Conservation (phyloP, 2,329 filamentous ascomycete genomes). For the Daldinia eschscholtzii region DNA sequence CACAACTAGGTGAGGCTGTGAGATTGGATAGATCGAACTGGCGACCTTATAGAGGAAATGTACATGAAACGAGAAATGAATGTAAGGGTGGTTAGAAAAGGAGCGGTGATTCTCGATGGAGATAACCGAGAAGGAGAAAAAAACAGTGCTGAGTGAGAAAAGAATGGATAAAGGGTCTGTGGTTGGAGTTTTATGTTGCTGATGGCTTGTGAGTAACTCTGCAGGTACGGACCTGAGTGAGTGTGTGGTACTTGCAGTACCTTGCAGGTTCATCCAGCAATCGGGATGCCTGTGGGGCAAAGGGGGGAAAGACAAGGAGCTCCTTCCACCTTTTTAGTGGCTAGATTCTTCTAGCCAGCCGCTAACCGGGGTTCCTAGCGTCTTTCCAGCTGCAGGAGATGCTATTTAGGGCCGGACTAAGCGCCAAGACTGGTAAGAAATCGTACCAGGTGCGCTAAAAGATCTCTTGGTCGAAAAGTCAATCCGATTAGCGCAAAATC, state of each 20-base stretch:
- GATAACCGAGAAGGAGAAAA: constrained; percentile 23
- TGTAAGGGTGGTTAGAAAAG: constrained; percentile 43
- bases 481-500: constrained; percentile 11
- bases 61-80: constrained; percentile 47
- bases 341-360: constrained; percentile 24
- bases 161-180: constrained; percentile 34
- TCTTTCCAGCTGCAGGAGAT: constrained; percentile 16
- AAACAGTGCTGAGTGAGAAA: constrained; percentile 32
- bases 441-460: constrained; percentile 6
- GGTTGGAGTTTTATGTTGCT: constrained; percentile 34
- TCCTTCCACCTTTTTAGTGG: constrained; percentile 27
- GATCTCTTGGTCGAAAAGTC: constrained; percentile 1
- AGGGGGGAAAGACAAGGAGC: constrained; percentile 19
- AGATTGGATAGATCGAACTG: constrained; percentile 47
- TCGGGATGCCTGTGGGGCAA: constrained; percentile 38
- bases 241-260: background rate
- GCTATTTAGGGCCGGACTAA: constrained; percentile 28
- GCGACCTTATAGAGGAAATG: constrained; percentile 47
- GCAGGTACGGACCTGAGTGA: background rate
- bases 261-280: constrained; percentile 29
- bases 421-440: constrained; percentile 36
- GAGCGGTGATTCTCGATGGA: constrained; percentile 34
- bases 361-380: constrained; percentile 16
- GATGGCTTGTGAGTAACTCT: constrained; percentile 12
- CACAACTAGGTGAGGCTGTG: constrained; percentile 33